phyloP scores from a whole-genome alignment of 768 basidiomycete genomes.

The Mycena alexandri region DNA sequence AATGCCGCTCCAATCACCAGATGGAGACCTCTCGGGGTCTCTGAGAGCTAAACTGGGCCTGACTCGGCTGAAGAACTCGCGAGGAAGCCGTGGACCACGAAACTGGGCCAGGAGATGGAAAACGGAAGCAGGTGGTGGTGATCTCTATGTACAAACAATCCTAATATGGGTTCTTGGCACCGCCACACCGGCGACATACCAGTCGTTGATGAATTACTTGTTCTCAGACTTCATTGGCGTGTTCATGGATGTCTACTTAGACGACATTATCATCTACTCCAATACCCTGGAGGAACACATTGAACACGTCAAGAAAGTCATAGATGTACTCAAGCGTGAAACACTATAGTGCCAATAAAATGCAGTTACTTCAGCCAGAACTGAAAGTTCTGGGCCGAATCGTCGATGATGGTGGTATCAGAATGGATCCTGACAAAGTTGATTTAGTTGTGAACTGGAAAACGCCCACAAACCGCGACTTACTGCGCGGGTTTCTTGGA shows the following conservation, averaged over 20 bases:
- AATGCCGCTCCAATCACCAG: conserved; percentile 19
- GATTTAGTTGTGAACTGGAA: conserved; percentile 52
- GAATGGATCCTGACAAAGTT: conserved; percentile 60
- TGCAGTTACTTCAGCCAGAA: conserved; percentile 44
- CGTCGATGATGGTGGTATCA: conserved; percentile 52
- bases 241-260: conserved; percentile 45
- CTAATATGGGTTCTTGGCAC: too few relatives aligned
- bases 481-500: conserved; percentile 47
- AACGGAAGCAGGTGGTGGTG: too few relatives aligned
- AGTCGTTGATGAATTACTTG: conserved; percentile 56
- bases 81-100: too few relatives aligned
- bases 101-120: too few relatives aligned
- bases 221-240: conserved; percentile 48
- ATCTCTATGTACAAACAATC: too few relatives aligned
- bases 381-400: conserved; percentile 50
- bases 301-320: conserved; percentile 44
- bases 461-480: conserved; percentile 35
- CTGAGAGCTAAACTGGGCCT: too few relatives aligned
- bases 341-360: conserved; percentile 51
- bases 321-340: conserved; percentile 48
- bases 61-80: too few relatives aligned
- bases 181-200: conserved; percentile 46
- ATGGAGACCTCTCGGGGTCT: background rate
- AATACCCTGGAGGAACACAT: conserved; percentile 50
- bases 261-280: conserved; percentile 58